Percentiles rank a stretch among this genome's conserved stretches.
These are phyloP conservation scores for Triticum dicoccoides DNA, from an alignment of 176 grass and related monocot genomes.

Conservation along the genomic window DNA sequence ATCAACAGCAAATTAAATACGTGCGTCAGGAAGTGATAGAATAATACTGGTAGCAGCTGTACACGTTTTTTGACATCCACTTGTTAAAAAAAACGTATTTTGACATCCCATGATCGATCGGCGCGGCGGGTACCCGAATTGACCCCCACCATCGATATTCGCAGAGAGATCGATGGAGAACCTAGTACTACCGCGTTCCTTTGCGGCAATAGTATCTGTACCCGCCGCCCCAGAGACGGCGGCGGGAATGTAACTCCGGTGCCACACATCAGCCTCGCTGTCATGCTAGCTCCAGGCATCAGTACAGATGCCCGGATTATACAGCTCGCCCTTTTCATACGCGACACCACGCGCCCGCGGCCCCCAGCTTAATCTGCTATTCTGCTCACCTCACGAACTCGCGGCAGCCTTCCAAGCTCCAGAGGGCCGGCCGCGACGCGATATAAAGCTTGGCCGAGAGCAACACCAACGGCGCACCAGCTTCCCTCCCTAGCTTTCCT, in stretches of 20 bases:
- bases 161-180: not conserved
- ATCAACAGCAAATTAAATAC: not conserved
- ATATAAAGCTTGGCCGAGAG: slow-evolving; percentile 38
- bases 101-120: not conserved
- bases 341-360: not conserved
- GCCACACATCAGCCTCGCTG: not conserved
- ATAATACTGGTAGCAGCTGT: too few species aligned
- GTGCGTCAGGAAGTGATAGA: not conserved
- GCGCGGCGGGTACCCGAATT: not conserved
- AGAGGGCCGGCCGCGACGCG: not conserved
- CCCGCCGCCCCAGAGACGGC: not conserved
- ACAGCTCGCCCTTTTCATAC: slow-evolving; percentile 23
- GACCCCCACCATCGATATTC: not conserved
- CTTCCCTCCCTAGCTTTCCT: not conserved
- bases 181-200: slow-evolving; percentile 20
- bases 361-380: not conserved
- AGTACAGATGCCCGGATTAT: not conserved
- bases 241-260: not conserved
- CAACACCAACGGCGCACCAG: slow-evolving; percentile 29
- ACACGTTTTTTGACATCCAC: not conserved
- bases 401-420: not conserved
- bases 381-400: not conserved
- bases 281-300: slow-evolving; percentile 27
- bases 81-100: too few species aligned
- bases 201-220: not conserved